A percentile compares a stretch with the other conserved stretches of the same genome.
phyloP scores from a whole-genome alignment of 139 green algal species.

The Diplosphaera chodatii region DNA sequence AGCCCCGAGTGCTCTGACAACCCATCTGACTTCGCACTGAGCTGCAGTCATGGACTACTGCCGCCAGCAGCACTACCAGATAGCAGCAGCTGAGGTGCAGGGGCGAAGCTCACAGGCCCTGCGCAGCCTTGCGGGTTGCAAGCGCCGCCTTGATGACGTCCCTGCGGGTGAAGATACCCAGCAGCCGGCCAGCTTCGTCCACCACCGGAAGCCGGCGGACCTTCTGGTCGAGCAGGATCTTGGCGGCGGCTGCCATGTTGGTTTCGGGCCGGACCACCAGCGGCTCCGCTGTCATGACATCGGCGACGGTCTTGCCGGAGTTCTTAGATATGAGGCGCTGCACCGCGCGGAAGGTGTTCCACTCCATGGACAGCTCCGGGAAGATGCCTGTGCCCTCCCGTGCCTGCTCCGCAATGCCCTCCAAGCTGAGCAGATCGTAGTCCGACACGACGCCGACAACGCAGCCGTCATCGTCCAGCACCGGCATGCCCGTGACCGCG shows the following conservation, averaged over 20 bases:
- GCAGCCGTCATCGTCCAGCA: constrained; percentile 33
- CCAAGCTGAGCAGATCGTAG: constrained; percentile 74
- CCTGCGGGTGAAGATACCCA: constrained; percentile 53
- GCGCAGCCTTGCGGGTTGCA: constrained; percentile 25
- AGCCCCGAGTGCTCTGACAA: no score
- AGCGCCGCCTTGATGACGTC: constrained; percentile 65
- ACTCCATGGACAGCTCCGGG: constrained; percentile 37
- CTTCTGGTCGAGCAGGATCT: constrained; percentile 27
- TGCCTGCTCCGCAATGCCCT: constrained; percentile 44
- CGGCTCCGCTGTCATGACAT: constrained; percentile 71
- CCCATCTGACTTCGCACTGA: no score
- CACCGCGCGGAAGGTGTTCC: constrained; percentile 61
- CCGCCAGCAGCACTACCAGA: no score
- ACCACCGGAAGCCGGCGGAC: constrained; percentile 62
- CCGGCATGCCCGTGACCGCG: constrained; percentile 51
- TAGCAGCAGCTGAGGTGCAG: no score
- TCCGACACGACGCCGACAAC: constrained; percentile 74
- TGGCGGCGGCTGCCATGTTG: constrained; percentile 62
- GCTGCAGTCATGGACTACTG: no score
- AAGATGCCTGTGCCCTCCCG: constrained; percentile 46
- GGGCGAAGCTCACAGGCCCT: constrained; percentile 1
- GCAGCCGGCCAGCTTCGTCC: constrained; percentile 40
- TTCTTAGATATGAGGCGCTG: constrained; percentile 62
- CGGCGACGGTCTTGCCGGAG: constrained; percentile 52
- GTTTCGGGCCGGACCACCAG: constrained; percentile 51